phyloP scores from a whole-genome alignment of 805 yeast species.

The Kurtzmaniella fragi region DNA sequence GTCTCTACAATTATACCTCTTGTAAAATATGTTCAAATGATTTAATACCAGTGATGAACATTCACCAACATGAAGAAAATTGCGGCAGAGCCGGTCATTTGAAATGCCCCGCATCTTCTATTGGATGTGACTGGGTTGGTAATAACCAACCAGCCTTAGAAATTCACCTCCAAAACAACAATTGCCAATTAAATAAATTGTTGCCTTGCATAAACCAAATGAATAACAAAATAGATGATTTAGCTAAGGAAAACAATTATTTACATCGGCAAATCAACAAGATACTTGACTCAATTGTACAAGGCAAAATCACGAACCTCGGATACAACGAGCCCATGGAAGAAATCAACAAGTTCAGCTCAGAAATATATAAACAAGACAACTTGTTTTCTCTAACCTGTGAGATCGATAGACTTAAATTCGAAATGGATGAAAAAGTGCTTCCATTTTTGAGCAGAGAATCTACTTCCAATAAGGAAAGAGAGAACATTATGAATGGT shows the following conservation, averaged over 20 bases:
- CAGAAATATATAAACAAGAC: conserved; percentile 18
- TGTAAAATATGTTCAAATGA: conserved; percentile 42
- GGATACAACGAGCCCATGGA: conserved; percentile 45
- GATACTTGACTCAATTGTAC: conserved; percentile 42
- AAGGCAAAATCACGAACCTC: conserved; percentile 46
- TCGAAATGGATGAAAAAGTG: conserved; percentile 36
- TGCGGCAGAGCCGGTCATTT: conserved; percentile 37
- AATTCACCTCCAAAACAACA: conserved; percentile 24
- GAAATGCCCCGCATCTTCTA: conserved; percentile 42
- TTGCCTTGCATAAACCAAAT: conserved; percentile 21
- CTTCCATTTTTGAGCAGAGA: conserved; percentile 28
- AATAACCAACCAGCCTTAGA: conserved; percentile 30
- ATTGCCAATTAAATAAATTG: conserved; percentile 26
- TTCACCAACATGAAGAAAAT: conserved; percentile 36
- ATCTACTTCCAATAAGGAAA: conserved; percentile 16
- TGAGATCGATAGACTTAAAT: conserved; percentile 41
- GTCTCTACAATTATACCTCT: conserved; percentile 32
- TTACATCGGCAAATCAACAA: conserved; percentile 41
- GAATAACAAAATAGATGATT: conserved; percentile 17
- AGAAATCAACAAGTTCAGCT: conserved; percentile 31
- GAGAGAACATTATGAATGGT: conserved; percentile 24
- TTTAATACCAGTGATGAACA: conserved; percentile 31
- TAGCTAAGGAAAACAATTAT: conserved; percentile 31
- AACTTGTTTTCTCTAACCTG: conserved; percentile 27
- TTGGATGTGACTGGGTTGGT: conserved; percentile 49